phyloP scores from a whole-genome alignment of 805 yeast species.

The Wickerhamomyces chambardii region DNA sequence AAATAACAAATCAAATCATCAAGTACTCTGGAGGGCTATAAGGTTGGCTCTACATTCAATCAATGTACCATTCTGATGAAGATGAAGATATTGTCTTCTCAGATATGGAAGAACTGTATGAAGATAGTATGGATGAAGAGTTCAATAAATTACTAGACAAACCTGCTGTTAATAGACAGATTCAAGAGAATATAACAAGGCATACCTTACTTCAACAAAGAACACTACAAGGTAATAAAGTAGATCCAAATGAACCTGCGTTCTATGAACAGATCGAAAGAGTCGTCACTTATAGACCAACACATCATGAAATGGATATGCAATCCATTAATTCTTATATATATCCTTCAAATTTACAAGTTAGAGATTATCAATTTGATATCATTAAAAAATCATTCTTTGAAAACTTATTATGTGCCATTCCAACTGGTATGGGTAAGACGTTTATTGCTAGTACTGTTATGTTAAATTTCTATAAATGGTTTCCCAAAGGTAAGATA shows the following conservation, averaged over 20 bases:
- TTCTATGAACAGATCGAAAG: conserved; percentile 28
- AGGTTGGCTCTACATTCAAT: no score
- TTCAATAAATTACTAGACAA: conserved; percentile 15
- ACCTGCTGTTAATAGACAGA: conserved; percentile 21
- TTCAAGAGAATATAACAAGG: conserved; percentile 20
- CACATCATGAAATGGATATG: conserved; percentile 41
- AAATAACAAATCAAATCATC: no score
- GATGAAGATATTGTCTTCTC: no score
- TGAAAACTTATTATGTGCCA: conserved; percentile 73
- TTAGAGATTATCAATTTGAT: conserved; percentile 82
- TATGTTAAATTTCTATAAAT: conserved; percentile 80
- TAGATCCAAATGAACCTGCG: conserved; percentile 9
- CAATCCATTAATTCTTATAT: conserved; percentile 38
- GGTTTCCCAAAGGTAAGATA: conserved; percentile 76
- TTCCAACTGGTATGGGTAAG: conserved; percentile 97
- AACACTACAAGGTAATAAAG: conserved; percentile 21
- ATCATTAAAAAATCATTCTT: conserved; percentile 68
- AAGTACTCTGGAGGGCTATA: no score
- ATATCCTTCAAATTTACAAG: conserved; percentile 79
- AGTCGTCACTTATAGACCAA: conserved; percentile 27
- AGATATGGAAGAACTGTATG: no score
- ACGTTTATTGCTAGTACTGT: conserved; percentile 94
- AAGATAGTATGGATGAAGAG: no score
- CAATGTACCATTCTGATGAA: no score
- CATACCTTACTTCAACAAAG: conserved; percentile 24